Percentiles rank a stretch among this genome's conserved stretches.
phyloP scores from a whole-genome alignment of 2,329 filamentous ascomycete species.

The Aspergillus sp. region DNA sequence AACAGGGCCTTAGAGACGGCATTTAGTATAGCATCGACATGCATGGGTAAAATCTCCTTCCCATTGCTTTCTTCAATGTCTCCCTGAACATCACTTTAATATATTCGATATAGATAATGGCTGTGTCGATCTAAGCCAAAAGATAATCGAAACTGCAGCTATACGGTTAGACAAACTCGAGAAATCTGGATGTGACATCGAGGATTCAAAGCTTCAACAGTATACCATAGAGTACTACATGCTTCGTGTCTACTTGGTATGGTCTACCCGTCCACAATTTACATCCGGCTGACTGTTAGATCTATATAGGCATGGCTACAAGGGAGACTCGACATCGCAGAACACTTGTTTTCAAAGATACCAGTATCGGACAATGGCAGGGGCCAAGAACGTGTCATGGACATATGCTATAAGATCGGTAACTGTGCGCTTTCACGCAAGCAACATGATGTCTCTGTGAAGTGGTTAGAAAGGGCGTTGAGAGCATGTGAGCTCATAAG shows the following conservation, averaged over 20 bases:
- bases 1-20: slow-evolving; percentile 67
- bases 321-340: slow-evolving; percentile 71
- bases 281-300: slow-evolving; percentile 6
- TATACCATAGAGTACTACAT: slow-evolving; percentile 62
- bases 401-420: slow-evolving; percentile 73
- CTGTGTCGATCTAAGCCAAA: slow-evolving; percentile 60
- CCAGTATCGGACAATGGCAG: slow-evolving; percentile 41
- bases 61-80: neutral
- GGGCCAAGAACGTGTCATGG: slow-evolving; percentile 59
- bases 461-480: slow-evolving; percentile 74
- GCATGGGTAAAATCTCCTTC: slow-evolving; percentile 56
- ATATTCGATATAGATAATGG: slow-evolving; percentile 45
- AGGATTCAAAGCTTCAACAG: slow-evolving; percentile 15
- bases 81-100: too few species aligned
- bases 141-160: slow-evolving; percentile 65
- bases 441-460: slow-evolving; percentile 59
- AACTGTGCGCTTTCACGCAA: slow-evolving; percentile 56
- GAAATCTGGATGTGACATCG: slow-evolving; percentile 9
- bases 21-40: slow-evolving; percentile 65
- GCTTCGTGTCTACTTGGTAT: slow-evolving; percentile 67
- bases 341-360: slow-evolving; percentile 72
- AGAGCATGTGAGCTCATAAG: slow-evolving; percentile 53
- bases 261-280: slow-evolving; percentile 22
- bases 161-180: slow-evolving; percentile 51
- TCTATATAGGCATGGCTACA: slow-evolving; percentile 72